phyloP scores from a whole-genome alignment of 495 filamentous ascomycete species.

The Aspergillus funiculosus region DNA sequence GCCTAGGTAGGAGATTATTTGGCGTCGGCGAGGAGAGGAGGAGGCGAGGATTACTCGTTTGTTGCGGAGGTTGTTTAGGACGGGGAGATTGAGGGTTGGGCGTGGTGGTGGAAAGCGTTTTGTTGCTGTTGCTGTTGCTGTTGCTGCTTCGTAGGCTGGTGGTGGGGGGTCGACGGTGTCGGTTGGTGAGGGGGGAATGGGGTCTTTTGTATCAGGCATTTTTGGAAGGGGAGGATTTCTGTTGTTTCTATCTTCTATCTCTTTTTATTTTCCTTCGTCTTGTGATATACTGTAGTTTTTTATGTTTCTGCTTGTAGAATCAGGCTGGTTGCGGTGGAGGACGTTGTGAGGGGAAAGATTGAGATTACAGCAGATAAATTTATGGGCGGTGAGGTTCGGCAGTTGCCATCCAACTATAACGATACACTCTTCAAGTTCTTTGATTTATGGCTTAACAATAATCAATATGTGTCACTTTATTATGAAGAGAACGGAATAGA shows the following conservation, averaged over 20 bases:
- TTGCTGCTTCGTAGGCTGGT: constrained; percentile 32
- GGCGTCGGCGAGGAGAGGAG: constrained; percentile 73
- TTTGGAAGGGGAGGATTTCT: constrained; percentile 6
- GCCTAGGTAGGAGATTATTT: constrained; percentile 68
- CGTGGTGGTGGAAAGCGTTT: constrained; percentile 34
- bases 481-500: no score
- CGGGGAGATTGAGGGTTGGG: constrained; percentile 68
- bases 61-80: constrained; percentile 61
- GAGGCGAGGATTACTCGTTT: constrained; percentile 85
- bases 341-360: no score
- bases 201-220: constrained; percentile 34
- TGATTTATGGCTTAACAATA: background rate
- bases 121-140: constrained; percentile 11
- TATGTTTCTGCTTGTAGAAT: no score
- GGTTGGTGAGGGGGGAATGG: constrained; percentile 23
- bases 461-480: no score
- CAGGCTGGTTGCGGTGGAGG: no score
- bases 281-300: background rate
- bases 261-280: constrained; percentile 1
- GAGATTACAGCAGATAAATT: no score
- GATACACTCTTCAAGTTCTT: background rate
- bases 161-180: constrained; percentile 33
- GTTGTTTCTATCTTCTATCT: constrained; percentile 1
- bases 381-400: constrained; percentile 11
- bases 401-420: background rate